Evolutionary conservation across 106 monocot species (phyloP), one percentile per base, ranked within the genome.

Genomic region (Dioscorea dumetorum): DNA sequence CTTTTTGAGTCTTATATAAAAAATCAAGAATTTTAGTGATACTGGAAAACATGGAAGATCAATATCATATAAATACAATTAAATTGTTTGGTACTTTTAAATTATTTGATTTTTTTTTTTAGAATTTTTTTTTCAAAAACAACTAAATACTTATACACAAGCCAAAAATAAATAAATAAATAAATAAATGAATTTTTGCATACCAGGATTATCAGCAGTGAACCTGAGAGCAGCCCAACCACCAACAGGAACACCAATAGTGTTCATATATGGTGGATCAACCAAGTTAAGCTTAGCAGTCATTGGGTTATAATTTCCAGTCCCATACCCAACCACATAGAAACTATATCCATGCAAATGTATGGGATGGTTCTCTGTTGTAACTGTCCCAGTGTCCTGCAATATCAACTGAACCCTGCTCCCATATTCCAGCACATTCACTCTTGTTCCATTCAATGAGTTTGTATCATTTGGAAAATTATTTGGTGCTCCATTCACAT

Each of bases 171-270:
- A 34, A 3, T 63, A 32, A 17, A 63, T n/a, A n/a, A 23, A 61
- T 31, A 24, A 5, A n/a, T n/a, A n/a, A n/a, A n/a, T n/a, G 0
- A 15, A 20, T 8, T 23, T 20, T 12, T 23, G 18, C 54, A 2
- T 64, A 72, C 79, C 84, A n/a, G 84, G 84, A 49, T 84, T 84
- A 52, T 83, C 75, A 0, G 78, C 83, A 8, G 50, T 60, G 74
- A 85, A 85, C 17, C 85, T 63, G 6, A 85, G 54, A 12, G 77
- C 85, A 2, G 74, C 85, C 85, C 85, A 85, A 6, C 85, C 80
- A 9, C 80, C 85, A 0, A 65, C 73, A 4, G 85, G 85, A 4
- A 85, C 85, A 7, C 67, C 74, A 11, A 78, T 62, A 1, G 80
- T 84, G 71, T 84, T 84, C 57, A 76, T 18, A 54, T 73, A 50